Evolutionary conservation across 345 rosid genomes (phyloP).

Genomic region (Euphorbia lathyris): DNA sequence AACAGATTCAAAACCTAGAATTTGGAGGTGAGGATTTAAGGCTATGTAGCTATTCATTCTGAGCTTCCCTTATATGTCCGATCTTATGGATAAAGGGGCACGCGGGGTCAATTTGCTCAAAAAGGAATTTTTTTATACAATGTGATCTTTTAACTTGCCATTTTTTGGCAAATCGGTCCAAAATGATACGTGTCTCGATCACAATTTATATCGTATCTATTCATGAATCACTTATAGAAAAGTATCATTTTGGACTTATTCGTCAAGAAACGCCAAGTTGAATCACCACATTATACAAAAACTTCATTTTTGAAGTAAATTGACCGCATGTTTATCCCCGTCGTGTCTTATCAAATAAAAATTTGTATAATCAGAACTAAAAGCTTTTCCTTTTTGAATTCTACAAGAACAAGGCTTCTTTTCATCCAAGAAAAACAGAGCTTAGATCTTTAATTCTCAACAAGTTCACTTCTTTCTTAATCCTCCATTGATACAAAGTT

Average conservation of each 20-base stretch:
- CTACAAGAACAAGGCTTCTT: neutral
- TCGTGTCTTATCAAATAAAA: neutral
- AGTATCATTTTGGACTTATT: neutral
- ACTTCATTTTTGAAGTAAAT: neutral
- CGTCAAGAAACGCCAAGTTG: neutral
- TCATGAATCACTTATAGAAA: too few species aligned
- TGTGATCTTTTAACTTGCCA: neutral
- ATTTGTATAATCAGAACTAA: neutral
- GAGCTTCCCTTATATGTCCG: neutral
- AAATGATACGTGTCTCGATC: neutral
- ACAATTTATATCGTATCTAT: neutral
- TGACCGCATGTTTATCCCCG: neutral
- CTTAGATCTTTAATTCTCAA: neutral
- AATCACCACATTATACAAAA: too few species aligned
- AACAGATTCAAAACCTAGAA: neutral
- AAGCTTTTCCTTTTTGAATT: neutral
- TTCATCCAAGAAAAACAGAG: neutral
- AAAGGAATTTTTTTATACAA: neutral
- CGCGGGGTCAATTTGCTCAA: neutral
- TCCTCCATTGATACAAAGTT: neutral
- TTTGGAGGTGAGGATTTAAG: neutral
- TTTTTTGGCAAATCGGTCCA: neutral
- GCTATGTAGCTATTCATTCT: neutral
- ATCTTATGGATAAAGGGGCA: neutral
- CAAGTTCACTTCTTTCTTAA: constrained; percentile 3